Evolutionary conservation across 2,329 filamentous ascomycete genomes (phyloP).

Genomic region (Bipolaris oryzae): DNA sequence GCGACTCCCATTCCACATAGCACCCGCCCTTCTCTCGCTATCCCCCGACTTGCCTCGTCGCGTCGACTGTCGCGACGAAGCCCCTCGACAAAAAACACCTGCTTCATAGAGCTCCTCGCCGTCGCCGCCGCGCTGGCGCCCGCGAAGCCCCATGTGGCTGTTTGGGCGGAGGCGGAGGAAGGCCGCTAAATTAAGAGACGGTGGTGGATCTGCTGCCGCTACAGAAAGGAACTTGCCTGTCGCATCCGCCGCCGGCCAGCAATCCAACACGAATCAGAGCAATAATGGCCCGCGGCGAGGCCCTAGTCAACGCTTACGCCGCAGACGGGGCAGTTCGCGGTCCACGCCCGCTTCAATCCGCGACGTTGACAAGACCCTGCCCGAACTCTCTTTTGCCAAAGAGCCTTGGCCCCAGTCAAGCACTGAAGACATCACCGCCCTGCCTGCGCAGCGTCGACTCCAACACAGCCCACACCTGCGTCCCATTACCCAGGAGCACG

Average conservation of each 20-base stretch:
- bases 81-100: background rate
- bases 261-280: slow-evolving; percentile 26
- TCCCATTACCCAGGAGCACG: slow-evolving; percentile 50
- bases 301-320: slow-evolving; percentile 39
- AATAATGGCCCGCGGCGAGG: slow-evolving; percentile 33
- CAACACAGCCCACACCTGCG: slow-evolving; percentile 57
- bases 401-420: slow-evolving; percentile 37
- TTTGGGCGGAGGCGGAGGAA: slow-evolving; percentile 77
- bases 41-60: slow-evolving; percentile 27
- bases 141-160: slow-evolving; percentile 70
- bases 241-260: slow-evolving; percentile 17
- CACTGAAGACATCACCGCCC: slow-evolving; percentile 55
- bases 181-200: slow-evolving; percentile 58
- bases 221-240: slow-evolving; percentile 55
- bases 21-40: slow-evolving; percentile 18
- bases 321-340: slow-evolving; percentile 40
- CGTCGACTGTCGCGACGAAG: slow-evolving; percentile 22
- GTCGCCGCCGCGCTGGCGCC: slow-evolving; percentile 12
- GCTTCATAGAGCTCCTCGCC: slow-evolving; percentile 3
- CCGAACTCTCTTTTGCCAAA: slow-evolving; percentile 12
- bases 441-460: slow-evolving; percentile 50
- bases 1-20: slow-evolving; percentile 26
- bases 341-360: slow-evolving; percentile 38
- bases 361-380: slow-evolving; percentile 38
- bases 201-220: slow-evolving; percentile 53